phyloP scores from a whole-genome alignment of 1,139 yeast species.

The Debaryomycetaceae sp. region DNA sequence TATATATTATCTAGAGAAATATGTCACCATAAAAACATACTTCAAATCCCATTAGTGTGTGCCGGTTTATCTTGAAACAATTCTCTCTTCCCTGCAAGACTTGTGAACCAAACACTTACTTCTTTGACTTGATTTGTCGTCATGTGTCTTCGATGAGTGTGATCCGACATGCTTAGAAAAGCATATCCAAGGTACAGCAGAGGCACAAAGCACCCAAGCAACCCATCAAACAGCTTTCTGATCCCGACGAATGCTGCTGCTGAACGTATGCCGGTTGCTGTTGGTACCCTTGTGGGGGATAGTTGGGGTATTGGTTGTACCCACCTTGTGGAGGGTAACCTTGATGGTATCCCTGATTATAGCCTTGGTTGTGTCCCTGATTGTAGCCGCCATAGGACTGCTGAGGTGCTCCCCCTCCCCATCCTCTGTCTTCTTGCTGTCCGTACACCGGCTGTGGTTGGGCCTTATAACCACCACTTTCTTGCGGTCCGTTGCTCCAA shows the following conservation, averaged over 20 bases:
- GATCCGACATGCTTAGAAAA: slow-evolving; percentile 35
- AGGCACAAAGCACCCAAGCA: slow-evolving; percentile 72
- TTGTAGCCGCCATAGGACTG: slow-evolving; percentile 2
- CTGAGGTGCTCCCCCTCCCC: slow-evolving; percentile 15
- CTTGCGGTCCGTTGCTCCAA: slow-evolving; percentile 24
- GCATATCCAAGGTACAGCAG: slow-evolving; percentile 69
- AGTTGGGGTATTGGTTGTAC: slow-evolving; percentile 27
- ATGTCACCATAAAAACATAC: no score
- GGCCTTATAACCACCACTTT: slow-evolving; percentile 23
- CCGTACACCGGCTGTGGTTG: slow-evolving; percentile 36
- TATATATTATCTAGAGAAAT: no score
- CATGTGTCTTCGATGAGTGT: no score
- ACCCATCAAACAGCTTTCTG: slow-evolving; percentile 58
- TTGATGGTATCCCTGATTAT: slow-evolving; percentile 27
- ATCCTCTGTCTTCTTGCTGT: slow-evolving; percentile 33
- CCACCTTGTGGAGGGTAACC: slow-evolving; percentile 5
- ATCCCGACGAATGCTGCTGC: slow-evolving; percentile 40
- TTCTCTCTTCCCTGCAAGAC: no score
- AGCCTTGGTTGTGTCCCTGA: slow-evolving; percentile 7
- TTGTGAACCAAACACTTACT: no score
- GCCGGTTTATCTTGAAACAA: no score
- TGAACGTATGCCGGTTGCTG: slow-evolving; percentile 70
- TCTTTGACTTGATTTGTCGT: no score
- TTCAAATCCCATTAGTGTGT: no score
- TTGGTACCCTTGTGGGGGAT: slow-evolving; percentile 28